These are phyloP conservation scores for Trypanosoma scelopori DNA, from an alignment of 208 protist species.

Conservation along the genomic window DNA sequence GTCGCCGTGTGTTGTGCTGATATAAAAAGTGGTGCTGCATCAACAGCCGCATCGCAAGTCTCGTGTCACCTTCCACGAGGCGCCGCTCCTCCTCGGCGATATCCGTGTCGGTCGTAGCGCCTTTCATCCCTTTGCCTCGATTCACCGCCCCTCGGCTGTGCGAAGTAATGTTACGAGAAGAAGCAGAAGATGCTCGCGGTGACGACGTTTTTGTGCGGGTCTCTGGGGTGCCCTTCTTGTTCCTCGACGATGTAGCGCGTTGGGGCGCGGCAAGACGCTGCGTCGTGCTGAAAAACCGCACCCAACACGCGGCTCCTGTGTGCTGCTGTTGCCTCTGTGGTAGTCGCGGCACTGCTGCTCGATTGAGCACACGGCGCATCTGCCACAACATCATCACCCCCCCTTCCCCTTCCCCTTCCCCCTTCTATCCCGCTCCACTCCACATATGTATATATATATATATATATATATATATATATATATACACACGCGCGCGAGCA, in stretches of 20 bases:
- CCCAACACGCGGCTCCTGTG: neutral
- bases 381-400: neutral
- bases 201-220: neutral
- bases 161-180: neutral
- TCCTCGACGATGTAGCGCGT: neutral
- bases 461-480: too few relatives aligned
- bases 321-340: neutral
- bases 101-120: neutral
- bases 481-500: too few relatives aligned
- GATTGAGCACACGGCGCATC: too few relatives aligned
- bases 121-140: slow-evolving; percentile 4
- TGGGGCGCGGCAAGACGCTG: neutral
- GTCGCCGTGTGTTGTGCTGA: slow-evolving; percentile 25
- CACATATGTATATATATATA: too few relatives aligned
- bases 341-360: neutral
- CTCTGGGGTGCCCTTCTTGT: neutral
- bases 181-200: neutral
- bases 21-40: slow-evolving; percentile 63
- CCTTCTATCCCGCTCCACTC: too few relatives aligned
- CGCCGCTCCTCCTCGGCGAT: slow-evolving; percentile 32
- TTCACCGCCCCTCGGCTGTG: neutral
- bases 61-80: slow-evolving; percentile 65
- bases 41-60: slow-evolving; percentile 72
- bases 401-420: neutral
- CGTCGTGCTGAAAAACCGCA: slow-evolving; percentile 10